phyloP scores from a whole-genome alignment of 2,329 filamentous ascomycete genomes.

The Dactylellina haptotyla region DNA sequence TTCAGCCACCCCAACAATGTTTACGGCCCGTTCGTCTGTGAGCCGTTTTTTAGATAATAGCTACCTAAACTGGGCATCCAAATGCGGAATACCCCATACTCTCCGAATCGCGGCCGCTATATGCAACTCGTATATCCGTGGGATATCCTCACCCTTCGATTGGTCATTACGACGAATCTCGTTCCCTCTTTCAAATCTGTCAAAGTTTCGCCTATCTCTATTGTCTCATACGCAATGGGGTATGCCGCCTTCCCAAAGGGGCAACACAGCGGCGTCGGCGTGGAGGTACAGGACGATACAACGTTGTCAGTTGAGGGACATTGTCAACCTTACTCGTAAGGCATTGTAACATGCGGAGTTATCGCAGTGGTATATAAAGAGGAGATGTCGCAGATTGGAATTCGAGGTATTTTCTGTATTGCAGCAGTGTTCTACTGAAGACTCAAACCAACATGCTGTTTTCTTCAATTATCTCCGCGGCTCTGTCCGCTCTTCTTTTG shows the following conservation, averaged over 20 bases:
- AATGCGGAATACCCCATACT: background rate
- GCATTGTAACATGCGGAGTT: background rate
- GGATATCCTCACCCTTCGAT: background rate
- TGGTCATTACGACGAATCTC: background rate
- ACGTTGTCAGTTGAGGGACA: background rate
- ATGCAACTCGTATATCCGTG: background rate
- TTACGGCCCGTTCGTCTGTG: background rate
- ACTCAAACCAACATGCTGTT: conserved; percentile 12
- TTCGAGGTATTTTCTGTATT: background rate
- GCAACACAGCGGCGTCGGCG: background rate
- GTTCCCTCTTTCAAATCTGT: background rate
- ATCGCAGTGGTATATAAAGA: background rate
- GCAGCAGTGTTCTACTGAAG: too few species aligned
- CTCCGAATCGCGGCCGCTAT: background rate
- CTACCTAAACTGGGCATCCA: background rate
- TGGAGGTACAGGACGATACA: background rate
- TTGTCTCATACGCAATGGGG: background rate
- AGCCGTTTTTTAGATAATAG: background rate
- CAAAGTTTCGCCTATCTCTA: too few species aligned
- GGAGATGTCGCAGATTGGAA: background rate
- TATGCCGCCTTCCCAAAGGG: background rate
- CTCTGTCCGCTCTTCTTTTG: conserved; percentile 5
- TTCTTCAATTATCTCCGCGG: conserved; percentile 14
- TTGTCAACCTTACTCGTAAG: background rate
- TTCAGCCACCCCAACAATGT: background rate